A percentile compares a stretch with the other conserved stretches of the same genome.
These are phyloP conservation scores for Raddia distichophylla DNA, from an alignment of 176 grass and related monocot species.

Conservation along the genomic window DNA sequence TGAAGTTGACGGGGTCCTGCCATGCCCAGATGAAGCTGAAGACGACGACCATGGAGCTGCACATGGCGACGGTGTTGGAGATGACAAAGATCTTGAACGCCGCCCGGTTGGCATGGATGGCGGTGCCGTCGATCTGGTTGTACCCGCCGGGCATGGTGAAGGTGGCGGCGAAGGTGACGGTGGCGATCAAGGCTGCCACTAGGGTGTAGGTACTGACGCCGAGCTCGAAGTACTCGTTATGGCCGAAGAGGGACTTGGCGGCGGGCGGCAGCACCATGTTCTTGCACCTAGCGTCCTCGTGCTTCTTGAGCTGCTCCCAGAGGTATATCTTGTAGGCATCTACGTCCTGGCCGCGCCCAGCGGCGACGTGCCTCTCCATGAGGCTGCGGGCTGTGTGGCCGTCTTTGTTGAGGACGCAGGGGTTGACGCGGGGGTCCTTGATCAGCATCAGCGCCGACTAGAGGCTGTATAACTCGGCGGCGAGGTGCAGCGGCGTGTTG, in stretches of 20 bases:
- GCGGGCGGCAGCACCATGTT: constrained; percentile 46
- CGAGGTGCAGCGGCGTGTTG: constrained; percentile 65
- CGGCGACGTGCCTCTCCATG: too few species aligned
- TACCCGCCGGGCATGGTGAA: constrained; percentile 49
- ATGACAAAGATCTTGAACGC: constrained; percentile 52
- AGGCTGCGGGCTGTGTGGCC: constrained; percentile 39
- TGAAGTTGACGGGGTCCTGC: constrained; percentile 44
- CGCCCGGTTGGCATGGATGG: constrained; percentile 23
- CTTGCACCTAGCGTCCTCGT: constrained; percentile 41
- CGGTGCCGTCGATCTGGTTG: constrained; percentile 14
- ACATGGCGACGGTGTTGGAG: constrained; percentile 53
- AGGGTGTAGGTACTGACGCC: constrained; percentile 44
- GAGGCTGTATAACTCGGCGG: constrained; percentile 37
- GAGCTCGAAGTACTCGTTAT: constrained; percentile 45
- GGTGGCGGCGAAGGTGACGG: constrained; percentile 48
- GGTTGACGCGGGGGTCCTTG: constrained; percentile 34
- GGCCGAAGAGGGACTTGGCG: neutral
- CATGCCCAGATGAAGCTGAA: constrained; percentile 57
- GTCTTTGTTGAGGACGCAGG: constrained; percentile 30
- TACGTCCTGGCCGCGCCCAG: too few species aligned
- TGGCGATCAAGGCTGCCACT: constrained; percentile 48
- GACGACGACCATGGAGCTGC: constrained; percentile 51
- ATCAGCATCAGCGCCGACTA: constrained; percentile 39
- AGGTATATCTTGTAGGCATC: constrained; percentile 42
- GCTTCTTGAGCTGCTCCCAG: constrained; percentile 50